Percentiles rank a stretch among this genome's conserved stretches.
Evolutionary conservation across 352 stramenopile species (phyloP).

Genomic region (Pythium periplocum): DNA sequence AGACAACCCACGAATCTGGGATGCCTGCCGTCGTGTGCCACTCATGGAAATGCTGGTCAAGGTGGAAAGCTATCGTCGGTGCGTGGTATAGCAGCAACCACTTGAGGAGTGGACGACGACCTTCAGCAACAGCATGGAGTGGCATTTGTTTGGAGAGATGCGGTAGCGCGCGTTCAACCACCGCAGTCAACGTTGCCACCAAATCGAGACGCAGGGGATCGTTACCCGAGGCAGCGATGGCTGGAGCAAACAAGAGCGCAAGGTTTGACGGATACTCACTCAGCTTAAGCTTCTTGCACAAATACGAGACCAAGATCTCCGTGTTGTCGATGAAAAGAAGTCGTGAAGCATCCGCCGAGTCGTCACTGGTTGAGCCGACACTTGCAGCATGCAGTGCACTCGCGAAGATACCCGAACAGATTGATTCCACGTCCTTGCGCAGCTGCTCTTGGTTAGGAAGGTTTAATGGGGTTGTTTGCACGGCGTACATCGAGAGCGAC

Average conservation of each 20-base stretch:
- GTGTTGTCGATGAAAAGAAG: constrained; percentile 75
- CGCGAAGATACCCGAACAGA: constrained; percentile 60
- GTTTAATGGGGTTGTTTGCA: constrained; percentile 58
- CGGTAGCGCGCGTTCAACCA: constrained; percentile 44
- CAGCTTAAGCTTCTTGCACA: constrained; percentile 57
- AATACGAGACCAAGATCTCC: constrained; percentile 60
- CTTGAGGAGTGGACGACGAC: constrained; percentile 51
- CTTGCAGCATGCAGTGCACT: constrained; percentile 44
- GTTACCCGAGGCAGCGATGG: constrained; percentile 52
- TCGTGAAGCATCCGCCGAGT: constrained; percentile 31
- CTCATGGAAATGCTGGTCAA: constrained; percentile 68
- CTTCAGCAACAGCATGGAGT: constrained; percentile 20
- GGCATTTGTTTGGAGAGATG: constrained; percentile 36
- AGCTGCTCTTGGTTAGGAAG: constrained; percentile 44
- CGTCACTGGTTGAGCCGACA: constrained; percentile 26
- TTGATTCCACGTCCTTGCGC: constrained; percentile 62
- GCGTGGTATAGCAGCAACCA: constrained; percentile 73
- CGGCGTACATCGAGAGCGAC: constrained; percentile 59
- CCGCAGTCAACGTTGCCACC: constrained; percentile 38
- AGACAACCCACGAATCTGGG: constrained; percentile 64
- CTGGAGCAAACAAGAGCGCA: constrained; percentile 45
- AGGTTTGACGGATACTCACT: constrained; percentile 44
- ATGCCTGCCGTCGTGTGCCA: constrained; percentile 49
- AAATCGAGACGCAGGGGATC: constrained; percentile 63
- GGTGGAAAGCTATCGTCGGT: constrained; percentile 56